Percentiles rank a stretch among this genome's conserved stretches.
These are phyloP conservation scores for Neotropicomus parvogracilis DNA, from an alignment of 1,284 basidiomycete genomes.

Conservation along the genomic window DNA sequence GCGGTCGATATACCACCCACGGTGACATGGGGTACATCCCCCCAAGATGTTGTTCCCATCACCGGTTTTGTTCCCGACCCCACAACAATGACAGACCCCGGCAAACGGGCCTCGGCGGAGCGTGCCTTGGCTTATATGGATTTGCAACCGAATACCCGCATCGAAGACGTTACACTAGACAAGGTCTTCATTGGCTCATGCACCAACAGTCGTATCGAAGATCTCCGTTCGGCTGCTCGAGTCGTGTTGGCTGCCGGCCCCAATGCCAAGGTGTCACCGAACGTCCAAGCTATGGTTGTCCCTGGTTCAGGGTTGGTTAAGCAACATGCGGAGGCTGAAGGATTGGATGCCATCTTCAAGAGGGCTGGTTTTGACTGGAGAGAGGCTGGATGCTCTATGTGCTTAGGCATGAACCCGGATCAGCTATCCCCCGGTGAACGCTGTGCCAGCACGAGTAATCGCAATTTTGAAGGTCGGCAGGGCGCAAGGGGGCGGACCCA, in stretches of 20 bases:
- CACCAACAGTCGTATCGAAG: constrained; percentile 96
- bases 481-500: constrained; percentile 88
- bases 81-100: constrained; percentile 58
- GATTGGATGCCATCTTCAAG: constrained; percentile 87
- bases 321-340: constrained; percentile 92
- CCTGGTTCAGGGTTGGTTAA: constrained; percentile 94
- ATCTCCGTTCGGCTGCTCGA: constrained; percentile 75
- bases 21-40: constrained; percentile 95
- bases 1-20: constrained; percentile 92
- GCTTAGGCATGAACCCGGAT: constrained; percentile 97
- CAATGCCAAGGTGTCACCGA: constrained; percentile 74
- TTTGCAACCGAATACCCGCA: constrained; percentile 74
- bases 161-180: constrained; percentile 85
- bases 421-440: constrained; percentile 87
- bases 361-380: constrained; percentile 97
- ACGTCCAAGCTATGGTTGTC: constrained; percentile 90
- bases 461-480: constrained; percentile 87
- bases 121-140: constrained; percentile 93
- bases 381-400: constrained; percentile 98
- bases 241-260: constrained; percentile 77
- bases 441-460: constrained; percentile 94
- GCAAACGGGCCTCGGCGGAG: constrained; percentile 71
- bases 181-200: constrained; percentile 97
- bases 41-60: constrained; percentile 89
- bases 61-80: constrained; percentile 86